These are phyloP conservation scores for Ophiostoma angusticollis DNA, from an alignment of 2,329 filamentous ascomycete genomes.

Conservation along the genomic window DNA sequence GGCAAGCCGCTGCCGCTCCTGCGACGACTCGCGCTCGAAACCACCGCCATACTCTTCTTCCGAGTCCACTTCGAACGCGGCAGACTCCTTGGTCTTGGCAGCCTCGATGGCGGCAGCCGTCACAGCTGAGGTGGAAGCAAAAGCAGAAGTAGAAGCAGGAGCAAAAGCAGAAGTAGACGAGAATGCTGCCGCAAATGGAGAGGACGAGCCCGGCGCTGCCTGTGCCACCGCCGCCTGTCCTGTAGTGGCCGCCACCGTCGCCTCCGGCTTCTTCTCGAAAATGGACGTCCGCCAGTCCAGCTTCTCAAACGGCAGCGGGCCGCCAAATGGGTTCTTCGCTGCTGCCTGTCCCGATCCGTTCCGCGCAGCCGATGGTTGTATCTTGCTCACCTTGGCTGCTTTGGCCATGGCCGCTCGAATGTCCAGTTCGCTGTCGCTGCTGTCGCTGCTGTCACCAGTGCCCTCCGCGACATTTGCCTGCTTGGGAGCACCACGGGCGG, in stretches of 20 bases:
- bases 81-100: conserved; percentile 13
- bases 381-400: conserved; percentile 43
- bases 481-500: too few relatives aligned
- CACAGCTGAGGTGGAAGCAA: too few relatives aligned
- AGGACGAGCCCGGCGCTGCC: neutral
- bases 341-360: too few relatives aligned
- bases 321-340: conserved; percentile 55
- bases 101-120: conserved; percentile 1
- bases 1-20: too few relatives aligned
- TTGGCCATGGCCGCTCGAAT: conserved; percentile 63
- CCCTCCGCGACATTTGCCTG: conserved; percentile 8
- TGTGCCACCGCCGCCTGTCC: neutral
- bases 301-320: conserved; percentile 84
- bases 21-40: conserved; percentile 39
- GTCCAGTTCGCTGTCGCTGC: conserved; percentile 69
- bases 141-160: too few relatives aligned
- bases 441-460: conserved; percentile 27
- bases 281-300: conserved; percentile 55
- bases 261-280: conserved; percentile 28
- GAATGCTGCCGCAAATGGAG: too few relatives aligned
- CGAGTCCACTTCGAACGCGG: conserved; percentile 16
- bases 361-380: conserved; percentile 30
- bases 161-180: too few relatives aligned
- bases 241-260: conserved; percentile 15
- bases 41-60: conserved; percentile 44